Evolutionary conservation across 208 protist genomes (phyloP), one percentile per base, ranked within the genome.

Genomic region (Baffinella frigidus): DNA sequence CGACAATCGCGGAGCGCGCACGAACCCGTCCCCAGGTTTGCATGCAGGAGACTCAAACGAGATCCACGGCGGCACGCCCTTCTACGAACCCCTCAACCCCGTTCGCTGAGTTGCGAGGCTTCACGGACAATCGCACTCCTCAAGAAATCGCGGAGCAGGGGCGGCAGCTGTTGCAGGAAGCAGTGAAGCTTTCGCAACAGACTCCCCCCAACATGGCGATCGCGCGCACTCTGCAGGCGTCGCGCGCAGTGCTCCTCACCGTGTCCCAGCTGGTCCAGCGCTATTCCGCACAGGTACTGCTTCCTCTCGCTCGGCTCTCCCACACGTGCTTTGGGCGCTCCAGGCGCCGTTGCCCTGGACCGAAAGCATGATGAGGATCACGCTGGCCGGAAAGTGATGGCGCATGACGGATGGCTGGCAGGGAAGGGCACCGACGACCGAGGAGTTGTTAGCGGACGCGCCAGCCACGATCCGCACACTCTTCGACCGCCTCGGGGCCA

Each of bases 401-500:
- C 7, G 7, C 48, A 56, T 17, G 7, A 7, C 56, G 20, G 24
- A 64, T n/a, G 56, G 24, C 56, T 64, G 68, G 36, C 30, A 17
- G 5, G 68, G 68, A 10, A 1, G 68, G 7, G 68, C 68, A 33
- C 68, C 68, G 5, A 74, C 68, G 36, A 39, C 68, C 0, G 68
- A 7, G 20, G 68, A 74, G 68, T 17, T 74, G 68, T 35, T 74
- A 3, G 14, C 14, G 38, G 68, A 74, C 17, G 68, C 38, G 14
- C 68, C 68, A 41, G 68, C 5, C 17, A 74, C 68, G 68, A 50
- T 93, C n/a, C 72, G 89, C 11, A n/a, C 45, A 0, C 38, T 93
- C 11, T 93, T 50, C 74, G 89, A 84, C 68, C 67, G 50, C 72
- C 89, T 93, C 11, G 89, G 89, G n/a, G 89, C 89, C 1, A 93